Percentiles rank a stretch among this genome's conserved stretches.
phyloP scores from a whole-genome alignment of 306 rosid genomes.

The Trichosanthes truncata region DNA sequence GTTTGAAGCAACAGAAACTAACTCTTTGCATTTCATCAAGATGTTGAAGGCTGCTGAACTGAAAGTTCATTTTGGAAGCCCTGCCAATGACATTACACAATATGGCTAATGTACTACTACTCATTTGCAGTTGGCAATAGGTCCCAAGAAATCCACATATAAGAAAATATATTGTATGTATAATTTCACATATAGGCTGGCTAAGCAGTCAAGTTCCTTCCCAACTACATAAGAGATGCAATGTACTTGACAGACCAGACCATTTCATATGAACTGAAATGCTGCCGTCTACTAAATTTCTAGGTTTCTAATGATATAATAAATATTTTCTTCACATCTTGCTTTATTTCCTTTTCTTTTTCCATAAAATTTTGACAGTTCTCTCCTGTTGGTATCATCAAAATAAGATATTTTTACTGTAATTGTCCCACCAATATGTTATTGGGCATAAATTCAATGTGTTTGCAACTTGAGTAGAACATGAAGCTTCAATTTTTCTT shows the following conservation, averaged over 20 bases:
- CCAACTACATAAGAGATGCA: slow-evolving; percentile 16
- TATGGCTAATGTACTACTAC: not conserved
- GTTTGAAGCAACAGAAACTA: not conserved
- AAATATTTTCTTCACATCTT: not conserved
- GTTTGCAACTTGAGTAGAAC: not conserved
- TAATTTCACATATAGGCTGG: slow-evolving; percentile 24
- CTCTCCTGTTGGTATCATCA: not conserved
- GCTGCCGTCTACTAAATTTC: not conserved
- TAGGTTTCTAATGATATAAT: slow-evolving; percentile 5
- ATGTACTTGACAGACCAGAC: slow-evolving; percentile 2
- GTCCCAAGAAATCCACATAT: slow-evolving; percentile 7
- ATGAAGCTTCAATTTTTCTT: not conserved
- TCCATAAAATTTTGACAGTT: not conserved
- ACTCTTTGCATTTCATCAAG: not conserved
- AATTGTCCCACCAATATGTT: not conserved
- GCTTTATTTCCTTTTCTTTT: not conserved
- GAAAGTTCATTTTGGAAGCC: not conserved
- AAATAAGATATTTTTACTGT: not conserved
- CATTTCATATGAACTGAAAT: not conserved
- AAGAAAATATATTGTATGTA: slow-evolving; percentile 20
- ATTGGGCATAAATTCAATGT: not conserved
- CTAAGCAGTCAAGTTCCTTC: slow-evolving; percentile 13
- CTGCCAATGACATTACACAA: not conserved
- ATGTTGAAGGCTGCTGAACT: not conserved
- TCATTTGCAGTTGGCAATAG: slow-evolving; percentile 1